Conservation (phyloP, 2,329 filamentous ascomycete species). For the Alternaria metachromatica region DNA sequence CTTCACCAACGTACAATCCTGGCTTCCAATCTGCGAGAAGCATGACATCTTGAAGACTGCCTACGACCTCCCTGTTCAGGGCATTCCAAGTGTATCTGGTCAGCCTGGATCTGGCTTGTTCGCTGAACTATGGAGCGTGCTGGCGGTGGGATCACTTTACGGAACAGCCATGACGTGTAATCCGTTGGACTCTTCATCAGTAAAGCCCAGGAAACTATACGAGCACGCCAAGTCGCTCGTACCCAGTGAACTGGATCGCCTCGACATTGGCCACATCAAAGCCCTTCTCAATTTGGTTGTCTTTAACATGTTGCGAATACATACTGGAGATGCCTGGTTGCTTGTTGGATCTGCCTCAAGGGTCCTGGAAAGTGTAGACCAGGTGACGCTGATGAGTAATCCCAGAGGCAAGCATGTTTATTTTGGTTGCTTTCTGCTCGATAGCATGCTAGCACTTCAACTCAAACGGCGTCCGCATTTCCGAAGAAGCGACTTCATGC, state of each 20-base stretch:
- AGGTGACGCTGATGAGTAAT: slow-evolving; percentile 36
- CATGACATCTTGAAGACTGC: slow-evolving; percentile 65
- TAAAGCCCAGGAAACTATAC: slow-evolving; percentile 32
- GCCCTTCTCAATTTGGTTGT: slow-evolving; percentile 61
- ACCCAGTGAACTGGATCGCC: slow-evolving; percentile 37
- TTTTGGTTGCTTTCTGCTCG: slow-evolving; percentile 68
- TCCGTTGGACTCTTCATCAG: slow-evolving; percentile 5
- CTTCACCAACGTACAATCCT: slow-evolving; percentile 76
- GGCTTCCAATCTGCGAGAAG: slow-evolving; percentile 77
- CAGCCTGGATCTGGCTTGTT: slow-evolving; percentile 45
- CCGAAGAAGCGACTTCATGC: slow-evolving; percentile 55
- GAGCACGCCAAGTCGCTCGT: slow-evolving; percentile 38
- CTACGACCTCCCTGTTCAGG: slow-evolving; percentile 60
- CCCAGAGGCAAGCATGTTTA: slow-evolving; percentile 52
- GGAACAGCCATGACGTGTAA: slow-evolving; percentile 11
- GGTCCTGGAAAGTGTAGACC: slow-evolving; percentile 55
- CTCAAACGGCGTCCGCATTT: slow-evolving; percentile 61
- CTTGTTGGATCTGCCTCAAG: slow-evolving; percentile 70
- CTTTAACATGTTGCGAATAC: slow-evolving; percentile 66
- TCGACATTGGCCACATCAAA: slow-evolving; percentile 51
- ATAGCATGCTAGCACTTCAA: slow-evolving; percentile 63
- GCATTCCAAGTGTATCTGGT: slow-evolving; percentile 40
- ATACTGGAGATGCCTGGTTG: slow-evolving; percentile 67
- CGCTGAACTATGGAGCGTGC: slow-evolving; percentile 55
- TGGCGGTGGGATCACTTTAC: slow-evolving; percentile 51